phyloP scores from a whole-genome alignment of 345 rosid genomes.

The Citrus unshiu region DNA sequence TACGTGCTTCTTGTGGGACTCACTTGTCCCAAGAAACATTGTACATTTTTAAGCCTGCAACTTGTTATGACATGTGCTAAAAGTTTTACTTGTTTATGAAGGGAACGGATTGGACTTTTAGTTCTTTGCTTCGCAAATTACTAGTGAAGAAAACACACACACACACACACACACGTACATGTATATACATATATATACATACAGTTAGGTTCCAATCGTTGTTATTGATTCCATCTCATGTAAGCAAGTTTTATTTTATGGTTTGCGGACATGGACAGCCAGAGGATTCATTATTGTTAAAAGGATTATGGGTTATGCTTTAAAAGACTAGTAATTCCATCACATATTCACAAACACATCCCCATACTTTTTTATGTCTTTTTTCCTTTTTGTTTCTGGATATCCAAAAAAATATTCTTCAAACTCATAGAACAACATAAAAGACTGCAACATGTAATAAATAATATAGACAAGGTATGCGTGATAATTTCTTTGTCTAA shows the following conservation, averaged over 20 bases:
- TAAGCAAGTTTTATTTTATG: too few relatives aligned
- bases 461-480: background rate
- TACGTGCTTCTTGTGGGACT: background rate
- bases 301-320: too few relatives aligned
- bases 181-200: too few relatives aligned
- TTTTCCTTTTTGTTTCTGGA: background rate
- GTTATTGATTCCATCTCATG: too few relatives aligned
- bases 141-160: background rate
- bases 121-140: background rate
- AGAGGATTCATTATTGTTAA: too few relatives aligned
- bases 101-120: background rate
- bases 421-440: background rate
- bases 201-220: too few relatives aligned
- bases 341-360: background rate
- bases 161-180: too few relatives aligned
- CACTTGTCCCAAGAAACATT: background rate
- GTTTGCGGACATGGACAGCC: too few relatives aligned
- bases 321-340: too few relatives aligned
- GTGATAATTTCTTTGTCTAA: background rate
- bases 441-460: background rate
- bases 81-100: background rate
- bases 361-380: background rate
- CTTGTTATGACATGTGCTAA: background rate
- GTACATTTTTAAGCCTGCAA: background rate
- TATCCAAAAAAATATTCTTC: background rate